Evolutionary conservation across 2,329 filamentous ascomycete species (phyloP).

Genomic region (Dactylellina cionopaga): DNA sequence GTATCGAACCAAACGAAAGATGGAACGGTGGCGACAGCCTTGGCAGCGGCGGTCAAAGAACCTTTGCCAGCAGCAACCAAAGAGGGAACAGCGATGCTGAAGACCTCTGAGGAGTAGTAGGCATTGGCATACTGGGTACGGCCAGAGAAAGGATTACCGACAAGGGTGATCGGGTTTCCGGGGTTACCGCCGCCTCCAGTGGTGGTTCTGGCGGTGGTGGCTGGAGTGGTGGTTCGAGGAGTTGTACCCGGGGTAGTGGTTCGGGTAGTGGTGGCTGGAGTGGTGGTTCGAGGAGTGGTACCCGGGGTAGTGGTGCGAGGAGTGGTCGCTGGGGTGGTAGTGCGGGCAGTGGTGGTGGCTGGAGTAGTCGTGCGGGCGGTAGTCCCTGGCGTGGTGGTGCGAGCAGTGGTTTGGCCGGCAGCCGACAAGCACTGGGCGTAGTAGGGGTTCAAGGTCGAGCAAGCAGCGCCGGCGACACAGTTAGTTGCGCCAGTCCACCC

Average conservation of each 20-base stretch:
- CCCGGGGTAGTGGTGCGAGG: conserved; percentile 8
- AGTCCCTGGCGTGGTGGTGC: conserved; percentile 31
- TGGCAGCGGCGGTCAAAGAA: conserved; percentile 59
- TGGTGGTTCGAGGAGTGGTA: conserved; percentile 7
- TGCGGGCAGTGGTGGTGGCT: conserved; percentile 14
- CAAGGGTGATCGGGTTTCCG: conserved; percentile 52
- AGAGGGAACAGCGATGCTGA: conserved; percentile 70
- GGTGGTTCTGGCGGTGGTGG: conserved; percentile 29
- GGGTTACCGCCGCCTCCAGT: conserved; percentile 2
- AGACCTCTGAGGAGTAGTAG: conserved; percentile 69
- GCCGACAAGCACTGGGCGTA: conserved; percentile 56
- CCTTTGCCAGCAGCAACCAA: conserved; percentile 65
- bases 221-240: conserved; percentile 7
- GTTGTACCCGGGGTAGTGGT: conserved; percentile 8
- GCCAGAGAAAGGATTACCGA: conserved; percentile 66
- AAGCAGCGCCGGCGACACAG: conserved; percentile 54
- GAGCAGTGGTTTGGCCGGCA: conserved; percentile 14
- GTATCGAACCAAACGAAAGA: conserved; percentile 68
- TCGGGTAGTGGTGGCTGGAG: conserved; percentile 1
- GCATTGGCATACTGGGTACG: conserved; percentile 67
- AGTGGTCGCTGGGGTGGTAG: conserved; percentile 21
- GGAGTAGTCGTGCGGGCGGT: conserved; percentile 14
- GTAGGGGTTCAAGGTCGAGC: conserved; percentile 54
- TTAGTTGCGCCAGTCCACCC: conserved; percentile 53
- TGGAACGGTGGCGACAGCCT: conserved; percentile 66